Base-by-base conservation (phyloP, 2,329 filamentous ascomycete species). In the Fusarium lateritium region DNA sequence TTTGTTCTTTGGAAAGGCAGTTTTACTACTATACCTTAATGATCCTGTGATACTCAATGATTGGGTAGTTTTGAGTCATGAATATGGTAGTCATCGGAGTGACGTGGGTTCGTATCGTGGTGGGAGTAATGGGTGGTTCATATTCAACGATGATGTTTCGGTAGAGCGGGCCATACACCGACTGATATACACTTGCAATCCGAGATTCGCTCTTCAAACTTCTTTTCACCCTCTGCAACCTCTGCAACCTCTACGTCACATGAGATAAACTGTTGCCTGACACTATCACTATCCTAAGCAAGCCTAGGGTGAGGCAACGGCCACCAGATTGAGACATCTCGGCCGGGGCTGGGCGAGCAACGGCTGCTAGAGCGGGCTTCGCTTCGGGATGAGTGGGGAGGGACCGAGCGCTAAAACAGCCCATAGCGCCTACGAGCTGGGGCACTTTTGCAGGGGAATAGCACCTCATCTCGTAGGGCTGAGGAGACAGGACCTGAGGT, bases 381-480 rank as follows among this genome's bases (percentile, higher is more conserved):
- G 49, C 33, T 45, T 40, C 40, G 50, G 22, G 26, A 31, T 28
- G 52, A 39, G 52, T 65, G 60, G 52, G 38, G 60, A 36, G 7
- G 13, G 31, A 13, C 31, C 28, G 28, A 31, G 28, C 28, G 28
- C 28, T 31, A 31, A 31, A 31, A 31, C 28, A 13, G 28, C 28
- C 28, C 28, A 31, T 11, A 31, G 28, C 21, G 13, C 13, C 9
- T 24, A 39, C 40, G 39, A 34, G 43, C 36, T 46, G 50, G 57
- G 51, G 58, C 39, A 28, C n/a, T 13, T 22, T 38, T 55, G 33
- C 56, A 26, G 21, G 61, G 40, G 38, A 21, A 22, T 21, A 43
- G 21, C 44, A 34, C 42, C 44, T 43, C 38, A 62, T 62, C 24
- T 54, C 42, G 44, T 63, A 63, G 61, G 60, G 60, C 60, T 63